Evolutionary conservation across 331 rosid species (phyloP), one percentile per base, ranked within the genome.

Genomic region (Dryas integrifolia): DNA sequence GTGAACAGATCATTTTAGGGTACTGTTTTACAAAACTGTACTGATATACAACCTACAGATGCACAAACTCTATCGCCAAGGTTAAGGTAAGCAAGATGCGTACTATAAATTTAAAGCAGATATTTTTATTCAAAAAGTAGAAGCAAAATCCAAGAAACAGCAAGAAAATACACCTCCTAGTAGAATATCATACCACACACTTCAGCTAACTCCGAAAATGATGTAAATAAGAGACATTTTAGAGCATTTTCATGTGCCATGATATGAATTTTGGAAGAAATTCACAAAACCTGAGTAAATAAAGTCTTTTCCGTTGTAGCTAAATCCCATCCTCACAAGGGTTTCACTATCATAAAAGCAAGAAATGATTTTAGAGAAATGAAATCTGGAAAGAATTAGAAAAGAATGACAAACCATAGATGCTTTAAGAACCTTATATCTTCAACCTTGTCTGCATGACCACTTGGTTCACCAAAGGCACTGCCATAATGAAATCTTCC

Each of bases 381-480:
- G 0, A 5, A 6, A 61, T 39, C 43, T 12, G 45, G 62, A 76
- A 77, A 59, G 47, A 18, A 53, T 65, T 47, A 65, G 30, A 74
- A 72, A 15, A 55, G 9, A 38, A 66, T 8, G 51, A 2, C 72
- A 57, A 4, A 72, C 58, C 18, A 61, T 46, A 67, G 72, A 69
- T 46, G 14, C 39, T 61, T 44, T 5, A 38, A 65, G 76, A 70
- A 92, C 98, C 98, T 94, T 84, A 94, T 88, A 62, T 84, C 85
- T 76, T 94, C 97, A 81, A 94, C 98, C 74, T 83, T 94, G 84
- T 94, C 96, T 16, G 98, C 98, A 81, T 94, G 98, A 70, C 98
- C 98, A 81, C 97, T 88, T 89, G 87, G 86, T 80, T 94, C 98
- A 43, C 98, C 98, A 70, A 94, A 94, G 72, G 98, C 98, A 88